Evolutionary conservation across 2,329 filamentous ascomycete species (phyloP), one percentile per base, ranked within the genome.

Genomic region (Blumeria graminis): DNA sequence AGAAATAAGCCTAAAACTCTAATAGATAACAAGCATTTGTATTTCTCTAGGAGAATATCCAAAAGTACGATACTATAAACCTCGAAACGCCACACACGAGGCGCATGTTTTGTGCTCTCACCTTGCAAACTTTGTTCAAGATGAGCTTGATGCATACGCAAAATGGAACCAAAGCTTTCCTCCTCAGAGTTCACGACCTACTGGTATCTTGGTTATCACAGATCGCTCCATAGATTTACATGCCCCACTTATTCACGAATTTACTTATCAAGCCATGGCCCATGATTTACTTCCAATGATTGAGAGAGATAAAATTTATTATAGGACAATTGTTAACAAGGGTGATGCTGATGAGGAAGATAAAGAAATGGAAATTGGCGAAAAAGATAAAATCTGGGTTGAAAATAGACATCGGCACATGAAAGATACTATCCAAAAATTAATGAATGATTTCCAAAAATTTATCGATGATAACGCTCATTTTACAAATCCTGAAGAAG

Each of bases 211-310:
- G 0, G 73, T 94, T 64, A 84, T 98, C 59, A 86, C 88, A 1
- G 92, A 96, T 68, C 79, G 92, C 59, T 86, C 88, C 7, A 92
- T 98, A 84, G 92, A 98, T 67, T 70, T 95, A 3, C 80, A 84
- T 70, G 82, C 90, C 0, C 92, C 92, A 0, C 71, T 96, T 10
- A 67, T 96, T 3, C 92, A 98, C 69, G 92, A 98, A 65, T 95
- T 98, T 67, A 95, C 92, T 11, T 98, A 96, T 67, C 92, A 98
- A 69, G 88, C 92, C 55, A 96, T 98, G 90, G 90, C 87, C 3
- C 86, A 95, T 68, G 92, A 98, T 66, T 72, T 98, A 8, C 71
- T 98, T 34, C 84, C 84, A 0, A 87, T 98, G 65, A 81, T 84
- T 63, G 92, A 96, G 56, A 82, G 78, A 28, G 88, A 94, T 61